Evolutionary conservation across 2,329 filamentous ascomycete genomes (phyloP).

Genomic region (Aspergillus sp.): DNA sequence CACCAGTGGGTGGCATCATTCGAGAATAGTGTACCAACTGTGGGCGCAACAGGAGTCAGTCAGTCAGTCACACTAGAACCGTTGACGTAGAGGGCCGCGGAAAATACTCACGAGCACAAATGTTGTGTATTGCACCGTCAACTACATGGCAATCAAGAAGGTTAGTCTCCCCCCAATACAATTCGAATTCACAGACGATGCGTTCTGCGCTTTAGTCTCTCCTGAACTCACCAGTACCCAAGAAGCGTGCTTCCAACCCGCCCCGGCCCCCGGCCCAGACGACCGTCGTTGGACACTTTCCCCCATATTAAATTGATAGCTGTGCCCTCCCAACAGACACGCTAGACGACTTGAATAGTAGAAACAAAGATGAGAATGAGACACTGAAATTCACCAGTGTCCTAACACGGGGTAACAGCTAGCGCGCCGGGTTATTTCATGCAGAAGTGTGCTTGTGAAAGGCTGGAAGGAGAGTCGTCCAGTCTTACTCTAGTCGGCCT

Average conservation of each 20-base stretch:
- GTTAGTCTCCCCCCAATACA: neutral
- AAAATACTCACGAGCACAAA: slow-evolving; percentile 43
- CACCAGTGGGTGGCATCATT: slow-evolving; percentile 80
- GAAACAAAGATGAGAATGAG: neutral
- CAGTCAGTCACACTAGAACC: no score
- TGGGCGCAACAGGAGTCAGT: neutral
- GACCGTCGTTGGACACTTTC: slow-evolving; percentile 32
- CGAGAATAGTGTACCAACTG: slow-evolving; percentile 93
- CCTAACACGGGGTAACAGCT: neutral
- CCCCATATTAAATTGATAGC: slow-evolving; percentile 29
- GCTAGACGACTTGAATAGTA: neutral
- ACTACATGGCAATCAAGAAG: slow-evolving; percentile 25
- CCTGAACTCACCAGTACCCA: slow-evolving; percentile 41
- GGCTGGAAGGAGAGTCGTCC: neutral
- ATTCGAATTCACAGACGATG: neutral
- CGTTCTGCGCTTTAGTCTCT: neutral
- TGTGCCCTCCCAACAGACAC: slow-evolving; percentile 12
- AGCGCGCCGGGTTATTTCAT: slow-evolving; percentile 13
- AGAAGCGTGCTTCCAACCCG: slow-evolving; percentile 33
- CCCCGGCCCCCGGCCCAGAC: slow-evolving; percentile 32
- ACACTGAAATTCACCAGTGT: neutral
- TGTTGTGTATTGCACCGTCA: slow-evolving; percentile 44
- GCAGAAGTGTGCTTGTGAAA: slow-evolving; percentile 10
- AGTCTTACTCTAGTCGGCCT: neutral
- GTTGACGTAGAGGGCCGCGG: no score